phyloP scores from a whole-genome alignment of 208 protist genomes.

The Leishmania lainsoni region DNA sequence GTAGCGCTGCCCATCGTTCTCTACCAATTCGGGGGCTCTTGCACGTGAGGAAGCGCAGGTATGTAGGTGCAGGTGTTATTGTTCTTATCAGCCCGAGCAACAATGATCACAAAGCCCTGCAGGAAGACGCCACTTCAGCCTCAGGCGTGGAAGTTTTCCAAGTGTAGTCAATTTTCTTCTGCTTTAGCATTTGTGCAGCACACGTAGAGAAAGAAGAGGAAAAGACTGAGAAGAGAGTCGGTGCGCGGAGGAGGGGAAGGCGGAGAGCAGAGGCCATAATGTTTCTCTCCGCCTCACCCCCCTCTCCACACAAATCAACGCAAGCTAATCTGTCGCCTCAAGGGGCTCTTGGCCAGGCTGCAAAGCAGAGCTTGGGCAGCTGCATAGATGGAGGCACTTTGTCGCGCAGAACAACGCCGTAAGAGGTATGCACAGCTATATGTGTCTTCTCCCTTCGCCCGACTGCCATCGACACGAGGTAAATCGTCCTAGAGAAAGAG shows the following conservation, averaged over 20 bases:
- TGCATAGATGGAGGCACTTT: not conserved
- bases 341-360: not conserved
- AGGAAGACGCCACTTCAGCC: not conserved
- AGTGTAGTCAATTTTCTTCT: not conserved
- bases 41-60: not conserved
- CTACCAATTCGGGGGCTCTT: not conserved
- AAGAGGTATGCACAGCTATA: not conserved
- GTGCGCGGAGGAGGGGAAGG: not conserved
- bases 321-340: not conserved
- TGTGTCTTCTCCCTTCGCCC: too few species aligned
- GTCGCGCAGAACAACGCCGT: not conserved
- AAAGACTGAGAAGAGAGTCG: not conserved
- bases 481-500: too few species aligned
- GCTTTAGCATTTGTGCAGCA: not conserved
- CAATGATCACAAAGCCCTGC: not conserved
- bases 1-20: not conserved
- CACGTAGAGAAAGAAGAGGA: not conserved
- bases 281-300: not conserved
- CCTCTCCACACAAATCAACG: not conserved
- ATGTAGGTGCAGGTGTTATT: not conserved
- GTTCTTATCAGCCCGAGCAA: not conserved
- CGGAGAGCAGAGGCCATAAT: not conserved
- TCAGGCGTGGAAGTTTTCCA: not conserved
- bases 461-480: too few species aligned
- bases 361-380: not conserved